phyloP scores from a whole-genome alignment of 306 rosid species.

The Inga laurina region DNA sequence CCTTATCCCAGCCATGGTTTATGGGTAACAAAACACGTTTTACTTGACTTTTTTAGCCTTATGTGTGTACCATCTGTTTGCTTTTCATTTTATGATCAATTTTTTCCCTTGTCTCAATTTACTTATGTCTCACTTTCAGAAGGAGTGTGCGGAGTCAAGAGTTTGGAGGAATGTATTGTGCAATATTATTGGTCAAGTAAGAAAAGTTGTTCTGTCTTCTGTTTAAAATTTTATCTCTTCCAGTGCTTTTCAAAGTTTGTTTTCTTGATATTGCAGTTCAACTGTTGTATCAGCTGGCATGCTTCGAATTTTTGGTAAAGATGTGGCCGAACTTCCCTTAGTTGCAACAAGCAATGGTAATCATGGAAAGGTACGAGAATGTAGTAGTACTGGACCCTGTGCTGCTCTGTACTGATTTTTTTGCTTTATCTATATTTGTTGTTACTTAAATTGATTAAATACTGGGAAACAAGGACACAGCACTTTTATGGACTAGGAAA shows the following conservation, averaged over 20 bases:
- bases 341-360: slow-evolving; percentile 82
- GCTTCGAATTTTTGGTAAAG: slow-evolving; percentile 82
- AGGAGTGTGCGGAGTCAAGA: slow-evolving; percentile 86
- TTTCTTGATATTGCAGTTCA: slow-evolving; percentile 63
- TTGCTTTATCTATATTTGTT: neutral
- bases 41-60: neutral
- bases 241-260: slow-evolving; percentile 30
- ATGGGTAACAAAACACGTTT: slow-evolving; percentile 61
- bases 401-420: neutral
- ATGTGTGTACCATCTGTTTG: slow-evolving; percentile 29
- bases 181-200: slow-evolving; percentile 81
- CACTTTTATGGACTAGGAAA: neutral
- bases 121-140: slow-evolving; percentile 46
- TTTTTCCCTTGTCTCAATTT: slow-evolving; percentile 14
- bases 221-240: neutral
- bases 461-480: neutral
- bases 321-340: slow-evolving; percentile 92
- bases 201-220: slow-evolving; percentile 29
- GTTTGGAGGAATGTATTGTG: slow-evolving; percentile 95
- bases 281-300: slow-evolving; percentile 88
- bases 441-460: slow-evolving; percentile 2
- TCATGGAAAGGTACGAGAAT: slow-evolving; percentile 78
- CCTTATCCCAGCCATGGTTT: slow-evolving; percentile 97
- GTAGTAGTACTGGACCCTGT: neutral
- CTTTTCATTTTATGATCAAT: neutral